Base-by-base conservation (phyloP, 495 filamentous ascomycete genomes). In the Tuber magnatum region DNA sequence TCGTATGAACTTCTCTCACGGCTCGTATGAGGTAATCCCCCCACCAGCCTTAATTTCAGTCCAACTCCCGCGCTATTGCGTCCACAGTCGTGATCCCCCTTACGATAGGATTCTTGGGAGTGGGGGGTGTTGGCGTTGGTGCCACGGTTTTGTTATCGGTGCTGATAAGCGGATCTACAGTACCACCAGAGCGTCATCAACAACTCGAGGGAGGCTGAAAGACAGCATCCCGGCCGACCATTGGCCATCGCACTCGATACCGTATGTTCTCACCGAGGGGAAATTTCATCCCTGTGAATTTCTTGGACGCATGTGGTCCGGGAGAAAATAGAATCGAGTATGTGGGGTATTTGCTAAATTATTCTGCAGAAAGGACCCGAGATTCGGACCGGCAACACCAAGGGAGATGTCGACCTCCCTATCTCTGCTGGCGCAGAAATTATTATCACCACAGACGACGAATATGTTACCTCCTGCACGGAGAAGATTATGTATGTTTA, bases 1-100 rank as follows among this genome's bases (percentile, higher is more conserved):
- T 78, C 96, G 95, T 84, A 96, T 97, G 94, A 99, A 99, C 90
- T 99, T 98, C 85, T 97, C 94, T 78, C 95, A 99, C 85, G 95
- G 95, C 80, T 92, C 92, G 80, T 93, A 99, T 85, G 94, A 96
- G 85, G 89, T 91, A 83, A 77, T 84, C 80, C 28, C 28, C 28
- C 22, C 18, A 40, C 24, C 51, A n/a, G 20, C 32, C 39, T 18
- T 46, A 5, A 38, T 46, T 65, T 35, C 35, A 65, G 10, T 6
- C 16, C 81, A 81, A 72, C 81, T 83, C 81, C 78, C 69, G 39
- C 35, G 35, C 12, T 65, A 5, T 35, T 65, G 56, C 18, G 56
- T 18, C 10, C 56, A 28, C 14, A 28, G 44, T 32, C 22, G 14
- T 16, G 28, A 28, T 32, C 28, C 28, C 18, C 28, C 4, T 18